Conservation (phyloP, 2,329 filamentous ascomycete genomes). For the Pezicula carpinea region DNA sequence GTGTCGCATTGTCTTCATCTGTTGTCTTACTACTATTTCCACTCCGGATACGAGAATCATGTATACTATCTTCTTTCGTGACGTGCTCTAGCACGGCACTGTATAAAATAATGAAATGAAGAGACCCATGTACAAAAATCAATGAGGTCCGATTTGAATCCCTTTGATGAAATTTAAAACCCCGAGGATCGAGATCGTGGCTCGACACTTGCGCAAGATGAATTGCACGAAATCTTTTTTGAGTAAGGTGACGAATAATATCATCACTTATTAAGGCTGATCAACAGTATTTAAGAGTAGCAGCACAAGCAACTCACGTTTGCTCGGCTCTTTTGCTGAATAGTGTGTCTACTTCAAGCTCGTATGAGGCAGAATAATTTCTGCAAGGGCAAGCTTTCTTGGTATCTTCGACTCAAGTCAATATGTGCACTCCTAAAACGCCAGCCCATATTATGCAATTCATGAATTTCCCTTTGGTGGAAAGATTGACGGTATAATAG, state of each 20-base stretch:
- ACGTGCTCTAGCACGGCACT: neutral
- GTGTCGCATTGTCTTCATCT: slow-evolving; percentile 15
- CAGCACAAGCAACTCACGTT: no score
- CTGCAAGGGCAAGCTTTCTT: no score
- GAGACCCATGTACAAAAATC: neutral
- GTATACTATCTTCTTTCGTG: slow-evolving; percentile 11
- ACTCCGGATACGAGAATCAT: slow-evolving; percentile 11
- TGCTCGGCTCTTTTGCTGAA: no score
- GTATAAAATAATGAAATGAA: neutral
- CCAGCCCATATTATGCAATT: slow-evolving; percentile 4
- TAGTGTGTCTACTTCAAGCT: no score
- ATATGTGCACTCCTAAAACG: neutral
- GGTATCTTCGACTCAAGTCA: neutral
- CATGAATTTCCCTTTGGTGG: slow-evolving; percentile 57
- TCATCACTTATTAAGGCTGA: no score
- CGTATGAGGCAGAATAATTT: no score
- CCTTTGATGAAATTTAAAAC: no score
- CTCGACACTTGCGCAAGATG: no score
- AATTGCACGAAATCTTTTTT: no score
- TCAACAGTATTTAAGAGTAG: no score
- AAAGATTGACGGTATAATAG: slow-evolving; percentile 66
- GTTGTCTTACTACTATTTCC: slow-evolving; percentile 24
- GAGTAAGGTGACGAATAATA: no score
- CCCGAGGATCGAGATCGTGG: no score
- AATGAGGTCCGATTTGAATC: neutral